Evolutionary conservation across 805 yeast genomes (phyloP), one percentile per base, ranked within the genome.

Genomic region (Kuraishia molischiana): DNA sequence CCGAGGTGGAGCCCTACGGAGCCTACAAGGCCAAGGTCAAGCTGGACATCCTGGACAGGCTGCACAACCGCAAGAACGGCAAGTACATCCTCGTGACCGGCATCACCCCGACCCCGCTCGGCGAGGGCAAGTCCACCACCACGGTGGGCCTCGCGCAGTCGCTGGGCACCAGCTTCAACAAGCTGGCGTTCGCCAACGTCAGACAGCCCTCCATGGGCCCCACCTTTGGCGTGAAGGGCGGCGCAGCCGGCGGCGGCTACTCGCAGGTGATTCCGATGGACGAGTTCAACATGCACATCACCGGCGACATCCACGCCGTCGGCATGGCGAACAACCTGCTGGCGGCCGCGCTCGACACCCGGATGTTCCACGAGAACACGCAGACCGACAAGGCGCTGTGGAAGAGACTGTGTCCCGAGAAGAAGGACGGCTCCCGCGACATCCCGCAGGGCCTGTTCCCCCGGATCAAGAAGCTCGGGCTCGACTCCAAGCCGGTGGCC

Each of bases 181-280:
- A 76, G 58, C 80, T 81, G 41, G 79, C 95, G 29, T 78, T 89
- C 59, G 98, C 97, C 38, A 87, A 85, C 52, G 95, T 90, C 37
- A 83, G 98, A 60, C 98, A 90, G 60, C 97, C 97, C 21, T 83
- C 95, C 8, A 86, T 90, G 96, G 97, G 97, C 29, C 98, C 98
- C 37, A 90, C 97, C 15, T 90, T 90, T 52, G 98, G 98, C 59
- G 87, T 90, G 51, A 90, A 90, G 66, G 98, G 98, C 54, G 97
- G 97, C 61, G 98, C 98, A 41, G 97, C 97, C 15, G 98, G 98
- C 51, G 98, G 97, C 56, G 97, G 97, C 35, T 90, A 87, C 61
- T 74, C 97, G 2, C 97, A 90, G 64, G 97, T 90, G 34, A 89
- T 90, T 50, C 97, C 97, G 37, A 90, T 90, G 97, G 98, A 90